phyloP scores from a whole-genome alignment of 208 protist genomes.

The Trypanosoma avium region DNA sequence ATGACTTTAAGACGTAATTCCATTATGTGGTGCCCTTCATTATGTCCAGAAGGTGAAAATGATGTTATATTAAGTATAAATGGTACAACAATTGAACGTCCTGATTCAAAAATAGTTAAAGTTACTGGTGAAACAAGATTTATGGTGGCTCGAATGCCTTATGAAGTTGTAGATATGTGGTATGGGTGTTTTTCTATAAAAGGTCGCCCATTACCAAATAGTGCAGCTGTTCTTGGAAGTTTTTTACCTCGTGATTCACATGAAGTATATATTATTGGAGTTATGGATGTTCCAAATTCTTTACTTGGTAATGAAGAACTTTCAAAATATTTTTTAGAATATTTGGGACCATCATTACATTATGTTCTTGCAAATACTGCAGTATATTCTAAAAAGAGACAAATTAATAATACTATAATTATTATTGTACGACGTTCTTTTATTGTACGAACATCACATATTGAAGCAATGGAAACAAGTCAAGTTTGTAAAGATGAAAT shows the following conservation, averaged over 20 bases:
- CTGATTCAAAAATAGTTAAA: constrained; percentile 22
- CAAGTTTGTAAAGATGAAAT: constrained; percentile 30
- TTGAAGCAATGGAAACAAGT: constrained; percentile 51
- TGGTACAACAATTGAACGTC: constrained; percentile 69
- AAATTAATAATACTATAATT: constrained; percentile 53
- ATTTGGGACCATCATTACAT: constrained; percentile 45
- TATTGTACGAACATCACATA: constrained; percentile 57
- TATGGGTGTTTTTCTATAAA: constrained; percentile 77
- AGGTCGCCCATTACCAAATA: constrained; percentile 40
- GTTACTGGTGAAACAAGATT: constrained; percentile 56
- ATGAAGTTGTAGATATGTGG: constrained; percentile 83
- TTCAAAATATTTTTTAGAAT: constrained; percentile 50
- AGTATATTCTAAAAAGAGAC: constrained; percentile 33
- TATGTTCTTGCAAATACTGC: constrained; percentile 55
- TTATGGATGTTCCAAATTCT: constrained; percentile 50
- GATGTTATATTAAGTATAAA: constrained; percentile 59
- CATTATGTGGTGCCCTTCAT: constrained; percentile 74
- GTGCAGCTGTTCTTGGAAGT: constrained; percentile 48
- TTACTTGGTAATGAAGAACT: constrained; percentile 53
- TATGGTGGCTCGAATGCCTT: constrained; percentile 68
- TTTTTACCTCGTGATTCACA: constrained; percentile 68
- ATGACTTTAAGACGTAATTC: constrained; percentile 60
- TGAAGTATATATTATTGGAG: constrained; percentile 74
- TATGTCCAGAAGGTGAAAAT: constrained; percentile 57
- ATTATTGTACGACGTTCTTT: constrained; percentile 65